phyloP scores from a whole-genome alignment of 345 rosid genomes.

The Geranium brycei region DNA sequence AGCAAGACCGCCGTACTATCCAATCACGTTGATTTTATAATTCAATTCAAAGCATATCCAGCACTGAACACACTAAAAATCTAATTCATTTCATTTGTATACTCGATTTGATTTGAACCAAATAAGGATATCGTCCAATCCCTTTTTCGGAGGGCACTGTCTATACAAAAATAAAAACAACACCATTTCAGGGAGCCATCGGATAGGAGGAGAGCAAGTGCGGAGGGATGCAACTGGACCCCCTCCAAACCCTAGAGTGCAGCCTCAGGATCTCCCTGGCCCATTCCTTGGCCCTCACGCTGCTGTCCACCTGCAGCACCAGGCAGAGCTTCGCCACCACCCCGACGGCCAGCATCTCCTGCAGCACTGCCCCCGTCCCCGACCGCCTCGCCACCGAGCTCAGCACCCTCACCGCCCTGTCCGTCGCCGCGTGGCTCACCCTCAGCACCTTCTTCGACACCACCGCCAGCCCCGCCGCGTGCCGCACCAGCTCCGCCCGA shows the following conservation, averaged over 20 bases:
- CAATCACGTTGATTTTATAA: no score
- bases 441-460: conserved; percentile 54
- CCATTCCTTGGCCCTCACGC: conserved; percentile 33
- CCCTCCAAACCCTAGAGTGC: conserved; percentile 49
- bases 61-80: no score
- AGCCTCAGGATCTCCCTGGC: conserved; percentile 35
- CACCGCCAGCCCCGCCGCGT: conserved; percentile 45
- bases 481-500: conserved; percentile 39
- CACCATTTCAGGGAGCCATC: conserved; percentile 11
- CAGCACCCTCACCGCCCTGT: conserved; percentile 40
- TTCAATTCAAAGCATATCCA: no score
- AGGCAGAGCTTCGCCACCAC: conserved; percentile 45
- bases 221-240: conserved; percentile 33
- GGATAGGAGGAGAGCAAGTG: conserved; percentile 37
- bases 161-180: no score
- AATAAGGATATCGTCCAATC: no score
- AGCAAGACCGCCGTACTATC: no score
- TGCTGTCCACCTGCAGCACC: conserved; percentile 31
- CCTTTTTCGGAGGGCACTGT: no score
- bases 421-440: conserved; percentile 37
- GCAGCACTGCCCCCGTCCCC: conserved; percentile 29
- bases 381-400: conserved; percentile 33
- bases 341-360: conserved; percentile 52
- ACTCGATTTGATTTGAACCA: no score
- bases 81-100: no score